Percentiles rank a stretch among this genome's conserved stretches.
Conservation (phyloP, 768 basidiomycete species). For the Tricholoma sp. region DNA sequence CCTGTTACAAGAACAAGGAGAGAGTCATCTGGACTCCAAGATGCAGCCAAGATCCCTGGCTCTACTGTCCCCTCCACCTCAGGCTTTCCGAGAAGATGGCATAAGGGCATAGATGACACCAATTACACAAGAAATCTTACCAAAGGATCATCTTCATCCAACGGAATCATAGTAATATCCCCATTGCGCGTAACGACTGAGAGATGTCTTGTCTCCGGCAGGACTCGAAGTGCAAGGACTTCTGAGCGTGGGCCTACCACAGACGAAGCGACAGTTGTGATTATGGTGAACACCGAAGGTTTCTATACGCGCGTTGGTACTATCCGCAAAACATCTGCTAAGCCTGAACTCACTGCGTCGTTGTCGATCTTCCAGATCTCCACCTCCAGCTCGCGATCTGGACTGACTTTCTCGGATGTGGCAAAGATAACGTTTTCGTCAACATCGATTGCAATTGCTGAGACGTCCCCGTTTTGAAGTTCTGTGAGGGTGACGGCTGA, state of each 20-base stretch:
- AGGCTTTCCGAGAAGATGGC: constrained; percentile 34
- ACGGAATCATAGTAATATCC: constrained; percentile 68
- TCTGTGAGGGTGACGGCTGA: constrained; percentile 23
- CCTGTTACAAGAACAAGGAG: constrained; percentile 81
- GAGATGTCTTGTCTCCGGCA: constrained; percentile 67
- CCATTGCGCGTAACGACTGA: constrained; percentile 69
- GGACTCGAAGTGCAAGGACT: constrained; percentile 60
- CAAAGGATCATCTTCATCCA: constrained; percentile 42
- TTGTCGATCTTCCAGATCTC: constrained; percentile 48
- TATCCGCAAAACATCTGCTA: constrained; percentile 8
- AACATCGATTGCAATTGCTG: constrained; percentile 51
- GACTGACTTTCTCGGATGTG: constrained; percentile 43
- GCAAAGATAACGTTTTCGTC: constrained; percentile 58
- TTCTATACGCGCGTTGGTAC: neutral
- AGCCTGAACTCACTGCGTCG: constrained; percentile 17
- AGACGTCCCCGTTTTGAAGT: constrained; percentile 32
- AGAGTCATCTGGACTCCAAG: constrained; percentile 92
- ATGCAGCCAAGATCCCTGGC: constrained; percentile 71
- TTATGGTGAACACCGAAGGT: constrained; percentile 30
- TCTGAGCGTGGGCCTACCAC: constrained; percentile 28
- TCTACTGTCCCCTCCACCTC: constrained; percentile 89
- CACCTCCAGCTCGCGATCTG: constrained; percentile 49
- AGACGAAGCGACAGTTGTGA: constrained; percentile 29
- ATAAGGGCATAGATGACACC: constrained; percentile 14
- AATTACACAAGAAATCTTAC: constrained; percentile 28